Evolutionary conservation across 176 grass and related monocot species (phyloP).

Genomic region (Oryza officinalis): DNA sequence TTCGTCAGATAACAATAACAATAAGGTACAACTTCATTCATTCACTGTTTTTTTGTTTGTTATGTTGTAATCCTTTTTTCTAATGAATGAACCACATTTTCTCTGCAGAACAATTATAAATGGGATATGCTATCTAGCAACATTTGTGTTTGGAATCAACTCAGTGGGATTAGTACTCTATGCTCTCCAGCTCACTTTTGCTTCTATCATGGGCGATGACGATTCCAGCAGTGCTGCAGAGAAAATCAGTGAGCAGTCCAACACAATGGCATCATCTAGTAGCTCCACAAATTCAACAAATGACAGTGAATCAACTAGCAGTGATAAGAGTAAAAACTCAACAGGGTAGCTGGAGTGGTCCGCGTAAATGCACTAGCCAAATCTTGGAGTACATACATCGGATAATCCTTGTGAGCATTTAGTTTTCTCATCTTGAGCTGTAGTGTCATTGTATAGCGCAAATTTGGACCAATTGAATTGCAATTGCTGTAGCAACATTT

Average conservation of each 20-base stretch:
- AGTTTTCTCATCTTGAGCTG: neutral
- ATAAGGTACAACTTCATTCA: slow-evolving; percentile 59
- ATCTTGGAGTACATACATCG: neutral
- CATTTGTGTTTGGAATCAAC: slow-evolving; percentile 91
- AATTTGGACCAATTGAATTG: neutral
- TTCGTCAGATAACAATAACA: slow-evolving; percentile 93
- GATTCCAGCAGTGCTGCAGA: slow-evolving; percentile 36
- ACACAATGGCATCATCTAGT: slow-evolving; percentile 39
- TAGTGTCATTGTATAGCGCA: neutral
- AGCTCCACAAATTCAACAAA: slow-evolving; percentile 43
- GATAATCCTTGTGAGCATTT: slow-evolving; percentile 13
- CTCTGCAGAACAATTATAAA: slow-evolving; percentile 84
- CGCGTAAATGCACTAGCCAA: neutral
- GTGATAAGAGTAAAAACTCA: slow-evolving; percentile 60
- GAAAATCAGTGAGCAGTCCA: slow-evolving; percentile 52
- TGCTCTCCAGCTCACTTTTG: slow-evolving; percentile 73
- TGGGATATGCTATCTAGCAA: slow-evolving; percentile 90
- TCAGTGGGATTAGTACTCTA: slow-evolving; percentile 71
- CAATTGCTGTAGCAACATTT: slow-evolving; percentile 6
- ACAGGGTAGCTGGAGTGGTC: slow-evolving; percentile 38
- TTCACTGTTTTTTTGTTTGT: slow-evolving; percentile 3
- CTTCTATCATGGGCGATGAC: slow-evolving; percentile 47
- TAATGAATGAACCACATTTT: slow-evolving; percentile 3
- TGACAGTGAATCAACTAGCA: slow-evolving; percentile 42
- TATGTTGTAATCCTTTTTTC: slow-evolving; percentile 2